Evolutionary conservation across 2,329 filamentous ascomycete genomes (phyloP).

Genomic region (Tolypocladium tropicale): DNA sequence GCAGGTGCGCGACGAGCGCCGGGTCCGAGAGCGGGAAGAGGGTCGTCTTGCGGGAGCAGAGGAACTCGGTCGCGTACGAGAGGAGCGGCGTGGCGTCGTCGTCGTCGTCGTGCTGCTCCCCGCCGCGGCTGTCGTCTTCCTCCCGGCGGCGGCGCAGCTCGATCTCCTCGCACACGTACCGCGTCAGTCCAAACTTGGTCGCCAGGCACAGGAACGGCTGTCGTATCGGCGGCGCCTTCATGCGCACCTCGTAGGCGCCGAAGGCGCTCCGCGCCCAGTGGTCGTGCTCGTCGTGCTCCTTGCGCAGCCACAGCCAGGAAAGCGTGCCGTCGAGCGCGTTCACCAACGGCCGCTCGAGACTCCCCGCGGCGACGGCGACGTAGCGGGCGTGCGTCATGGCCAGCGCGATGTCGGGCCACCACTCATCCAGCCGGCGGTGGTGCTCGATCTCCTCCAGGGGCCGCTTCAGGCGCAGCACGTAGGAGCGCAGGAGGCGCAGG

Average conservation of each 20-base stretch:
- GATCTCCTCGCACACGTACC: constrained; percentile 16
- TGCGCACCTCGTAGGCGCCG: constrained; percentile 19
- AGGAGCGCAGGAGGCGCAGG: constrained; percentile 20
- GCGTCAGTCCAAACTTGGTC: constrained; percentile 20
- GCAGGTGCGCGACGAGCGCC: constrained; percentile 13
- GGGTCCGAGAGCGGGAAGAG: constrained; percentile 22
- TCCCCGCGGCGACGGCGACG: constrained; percentile 8
- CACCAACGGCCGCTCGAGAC: constrained; percentile 9
- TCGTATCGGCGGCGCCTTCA: constrained; percentile 16
- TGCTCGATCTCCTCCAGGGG: constrained; percentile 23
- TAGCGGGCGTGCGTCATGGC: constrained; percentile 25
- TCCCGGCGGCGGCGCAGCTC: neutral
- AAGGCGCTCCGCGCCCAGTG: constrained; percentile 23
- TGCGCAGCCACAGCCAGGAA: constrained; percentile 19
- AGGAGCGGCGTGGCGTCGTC: constrained; percentile 17
- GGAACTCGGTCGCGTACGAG: constrained; percentile 20
- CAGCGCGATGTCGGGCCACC: constrained; percentile 26
- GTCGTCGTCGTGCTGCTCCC: neutral
- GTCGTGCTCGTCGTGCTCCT: constrained; percentile 14
- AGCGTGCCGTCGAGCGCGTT: constrained; percentile 18
- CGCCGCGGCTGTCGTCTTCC: neutral
- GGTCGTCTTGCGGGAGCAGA: constrained; percentile 21
- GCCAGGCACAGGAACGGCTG: constrained; percentile 21
- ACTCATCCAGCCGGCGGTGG: constrained; percentile 26
- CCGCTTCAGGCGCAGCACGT: constrained; percentile 21